A percentile compares a stretch with the other conserved stretches of the same genome.
These are phyloP conservation scores for Vanrija pseudolonga DNA, from an alignment of 1,284 basidiomycete species.

Conservation along the genomic window DNA sequence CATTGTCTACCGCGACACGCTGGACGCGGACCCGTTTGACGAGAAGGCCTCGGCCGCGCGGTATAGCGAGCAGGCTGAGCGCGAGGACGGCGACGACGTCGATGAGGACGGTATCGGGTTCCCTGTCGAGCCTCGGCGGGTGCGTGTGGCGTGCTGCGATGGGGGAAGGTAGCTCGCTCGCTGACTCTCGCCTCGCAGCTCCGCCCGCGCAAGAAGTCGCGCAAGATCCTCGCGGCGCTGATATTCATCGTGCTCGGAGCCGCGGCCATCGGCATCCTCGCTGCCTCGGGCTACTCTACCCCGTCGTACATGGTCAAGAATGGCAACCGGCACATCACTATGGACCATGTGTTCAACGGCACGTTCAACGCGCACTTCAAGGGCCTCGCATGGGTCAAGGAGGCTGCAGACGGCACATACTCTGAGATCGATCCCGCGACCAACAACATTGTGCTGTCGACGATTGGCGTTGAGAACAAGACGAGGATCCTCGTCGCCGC, in stretches of 20 bases:
- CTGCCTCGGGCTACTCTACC: slow-evolving; percentile 40
- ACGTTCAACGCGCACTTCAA: slow-evolving; percentile 61
- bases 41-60: slow-evolving; percentile 29
- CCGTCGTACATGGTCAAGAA: slow-evolving; percentile 47
- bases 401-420: slow-evolving; percentile 90
- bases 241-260: slow-evolving; percentile 37
- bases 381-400: slow-evolving; percentile 73
- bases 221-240: slow-evolving; percentile 41
- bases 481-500: slow-evolving; percentile 36
- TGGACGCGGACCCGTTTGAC: slow-evolving; percentile 42
- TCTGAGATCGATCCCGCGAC: slow-evolving; percentile 57
- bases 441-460: slow-evolving; percentile 67
- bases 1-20: slow-evolving; percentile 35
- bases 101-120: slow-evolving; percentile 29
- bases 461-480: slow-evolving; percentile 58
- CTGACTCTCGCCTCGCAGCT: slow-evolving; percentile 18
- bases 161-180: not conserved
- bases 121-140: slow-evolving; percentile 25
- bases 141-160: not conserved
- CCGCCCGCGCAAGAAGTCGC: slow-evolving; percentile 35
- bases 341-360: slow-evolving; percentile 87
- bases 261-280: slow-evolving; percentile 38
- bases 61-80: slow-evolving; percentile 17
- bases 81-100: not conserved
- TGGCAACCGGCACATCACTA: slow-evolving; percentile 65